Evolutionary conservation across 805 yeast species (phyloP).

Genomic region (Suhomyces vadensis): DNA sequence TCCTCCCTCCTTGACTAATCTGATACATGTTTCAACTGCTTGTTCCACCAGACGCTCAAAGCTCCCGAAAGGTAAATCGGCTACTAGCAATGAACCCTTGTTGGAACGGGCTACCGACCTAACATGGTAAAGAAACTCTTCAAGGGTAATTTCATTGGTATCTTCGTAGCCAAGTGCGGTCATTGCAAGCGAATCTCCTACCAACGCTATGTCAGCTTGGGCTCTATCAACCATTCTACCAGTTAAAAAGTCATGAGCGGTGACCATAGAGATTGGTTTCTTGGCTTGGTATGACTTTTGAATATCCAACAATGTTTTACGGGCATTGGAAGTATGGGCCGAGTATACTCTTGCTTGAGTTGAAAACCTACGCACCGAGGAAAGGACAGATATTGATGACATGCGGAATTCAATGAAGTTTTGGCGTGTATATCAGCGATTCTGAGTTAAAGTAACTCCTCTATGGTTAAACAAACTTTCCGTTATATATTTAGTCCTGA

Average conservation of each 20-base stretch:
- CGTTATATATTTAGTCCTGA: too few species aligned
- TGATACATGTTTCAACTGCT: constrained; percentile 60
- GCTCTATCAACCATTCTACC: constrained; percentile 68
- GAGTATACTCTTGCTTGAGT: constrained; percentile 8
- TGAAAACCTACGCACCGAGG: constrained; percentile 6
- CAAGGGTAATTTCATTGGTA: constrained; percentile 73
- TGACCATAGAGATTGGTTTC: constrained; percentile 49
- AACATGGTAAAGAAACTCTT: constrained; percentile 77
- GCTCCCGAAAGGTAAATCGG: constrained; percentile 88
- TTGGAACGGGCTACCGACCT: constrained; percentile 76
- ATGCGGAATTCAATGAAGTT: too few species aligned
- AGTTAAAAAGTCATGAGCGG: constrained; percentile 87
- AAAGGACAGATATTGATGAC: not conserved
- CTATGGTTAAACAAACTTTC: too few species aligned
- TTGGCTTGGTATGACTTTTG: constrained; percentile 11
- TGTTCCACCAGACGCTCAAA: constrained; percentile 65
- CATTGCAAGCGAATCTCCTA: constrained; percentile 95
- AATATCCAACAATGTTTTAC: constrained; percentile 16
- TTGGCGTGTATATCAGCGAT: too few species aligned
- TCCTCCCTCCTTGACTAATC: constrained; percentile 56
- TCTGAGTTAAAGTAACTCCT: too few species aligned
- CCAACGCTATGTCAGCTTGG: constrained; percentile 65
- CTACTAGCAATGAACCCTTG: constrained; percentile 63
- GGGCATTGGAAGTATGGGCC: constrained; percentile 8
- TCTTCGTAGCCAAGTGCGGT: constrained; percentile 79